Evolutionary conservation across 768 basidiomycete genomes (phyloP).

Genomic region (Kondoa malvinella): DNA sequence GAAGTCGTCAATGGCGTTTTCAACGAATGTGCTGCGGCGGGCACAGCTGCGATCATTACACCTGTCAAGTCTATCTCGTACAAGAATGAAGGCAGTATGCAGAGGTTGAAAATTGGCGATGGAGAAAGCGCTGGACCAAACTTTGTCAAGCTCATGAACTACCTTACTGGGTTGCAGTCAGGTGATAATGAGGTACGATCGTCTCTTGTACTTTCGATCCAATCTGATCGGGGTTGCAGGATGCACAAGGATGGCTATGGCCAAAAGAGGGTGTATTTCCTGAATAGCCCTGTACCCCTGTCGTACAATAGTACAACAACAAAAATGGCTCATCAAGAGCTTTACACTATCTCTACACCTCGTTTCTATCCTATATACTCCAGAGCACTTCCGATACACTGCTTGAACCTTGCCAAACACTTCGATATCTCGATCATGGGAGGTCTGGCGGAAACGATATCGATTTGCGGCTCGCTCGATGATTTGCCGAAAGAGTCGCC

Average conservation of each 20-base stretch:
- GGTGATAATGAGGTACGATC: slow-evolving; percentile 13
- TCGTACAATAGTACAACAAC: background rate
- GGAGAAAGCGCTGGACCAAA: slow-evolving; percentile 24
- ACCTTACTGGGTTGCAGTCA: slow-evolving; percentile 26
- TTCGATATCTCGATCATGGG: background rate
- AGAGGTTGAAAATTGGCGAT: slow-evolving; percentile 25
- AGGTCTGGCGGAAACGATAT: background rate
- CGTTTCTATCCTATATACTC: background rate
- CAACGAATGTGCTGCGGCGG: slow-evolving; percentile 26
- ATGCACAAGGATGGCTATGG: slow-evolving; percentile 19
- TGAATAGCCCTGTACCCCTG: background rate
- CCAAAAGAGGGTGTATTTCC: slow-evolving; percentile 22
- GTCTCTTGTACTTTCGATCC: background rate
- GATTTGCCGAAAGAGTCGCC: slow-evolving; percentile 11
- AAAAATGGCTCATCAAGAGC: background rate
- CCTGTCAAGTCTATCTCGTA: slow-evolving; percentile 27
- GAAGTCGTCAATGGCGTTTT: slow-evolving; percentile 24
- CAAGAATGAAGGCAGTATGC: slow-evolving; percentile 12
- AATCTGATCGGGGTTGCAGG: background rate
- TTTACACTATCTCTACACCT: background rate
- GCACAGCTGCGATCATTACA: slow-evolving; percentile 27
- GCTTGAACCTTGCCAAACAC: background rate
- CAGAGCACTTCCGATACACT: background rate
- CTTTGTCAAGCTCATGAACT: slow-evolving; percentile 21
- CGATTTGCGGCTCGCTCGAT: background rate